Evolutionary conservation across 2,329 filamentous ascomycete species (phyloP).

Genomic region (Colletotrichum sp.): DNA sequence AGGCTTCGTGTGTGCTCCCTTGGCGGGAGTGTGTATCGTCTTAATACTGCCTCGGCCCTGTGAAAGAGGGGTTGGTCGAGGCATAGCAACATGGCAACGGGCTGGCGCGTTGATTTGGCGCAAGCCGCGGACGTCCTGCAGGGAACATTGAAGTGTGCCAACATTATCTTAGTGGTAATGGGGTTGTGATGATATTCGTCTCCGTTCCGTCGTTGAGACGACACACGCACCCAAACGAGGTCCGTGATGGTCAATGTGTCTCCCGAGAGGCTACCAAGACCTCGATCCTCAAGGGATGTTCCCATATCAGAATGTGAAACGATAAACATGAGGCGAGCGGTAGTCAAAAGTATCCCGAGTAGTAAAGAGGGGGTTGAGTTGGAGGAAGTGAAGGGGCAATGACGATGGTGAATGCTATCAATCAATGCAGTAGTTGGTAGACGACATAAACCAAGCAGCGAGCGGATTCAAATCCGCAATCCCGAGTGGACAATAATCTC

Average conservation of each 20-base stretch:
- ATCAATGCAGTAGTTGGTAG: background rate
- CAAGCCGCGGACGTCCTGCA: background rate
- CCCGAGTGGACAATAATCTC: background rate
- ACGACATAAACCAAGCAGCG: background rate
- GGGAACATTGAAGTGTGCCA: background rate
- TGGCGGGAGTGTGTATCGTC: background rate
- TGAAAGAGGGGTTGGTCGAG: background rate
- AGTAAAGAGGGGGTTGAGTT: background rate
- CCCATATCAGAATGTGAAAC: constrained; percentile 1
- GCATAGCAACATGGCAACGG: background rate
- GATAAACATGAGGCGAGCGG: background rate
- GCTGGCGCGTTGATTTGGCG: background rate
- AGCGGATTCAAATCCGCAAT: background rate
- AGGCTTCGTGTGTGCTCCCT: background rate
- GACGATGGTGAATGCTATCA: background rate
- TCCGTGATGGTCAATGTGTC: background rate
- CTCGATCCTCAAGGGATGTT: background rate
- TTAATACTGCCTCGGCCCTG: background rate
- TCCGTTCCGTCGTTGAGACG: background rate
- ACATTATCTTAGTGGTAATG: background rate
- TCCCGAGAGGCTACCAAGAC: background rate
- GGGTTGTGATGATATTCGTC: background rate
- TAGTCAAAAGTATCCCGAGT: background rate
- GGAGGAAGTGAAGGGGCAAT: background rate
- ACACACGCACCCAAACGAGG: background rate